These are phyloP conservation scores for Fraxinus pennsylvanica DNA, from an alignment of 257 asterid genomes.

Conservation along the genomic window DNA sequence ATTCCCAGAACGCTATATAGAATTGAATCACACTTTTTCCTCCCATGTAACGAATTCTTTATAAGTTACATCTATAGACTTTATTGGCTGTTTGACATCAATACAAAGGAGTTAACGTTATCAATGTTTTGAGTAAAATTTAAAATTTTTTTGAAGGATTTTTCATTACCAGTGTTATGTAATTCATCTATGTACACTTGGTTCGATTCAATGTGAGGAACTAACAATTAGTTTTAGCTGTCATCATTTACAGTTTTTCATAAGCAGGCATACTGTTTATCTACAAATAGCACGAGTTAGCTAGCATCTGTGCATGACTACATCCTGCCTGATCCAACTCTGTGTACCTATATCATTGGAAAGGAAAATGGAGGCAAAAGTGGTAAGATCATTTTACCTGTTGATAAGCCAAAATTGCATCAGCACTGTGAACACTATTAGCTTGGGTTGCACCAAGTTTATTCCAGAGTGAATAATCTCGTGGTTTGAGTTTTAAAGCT, in stretches of 20 bases:
- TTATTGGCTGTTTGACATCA: slow-evolving; percentile 4
- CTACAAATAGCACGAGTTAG: not conserved
- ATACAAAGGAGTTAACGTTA: not conserved
- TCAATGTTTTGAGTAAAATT: not conserved
- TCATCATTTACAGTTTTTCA: slow-evolving; percentile 11
- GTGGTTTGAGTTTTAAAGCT: slow-evolving; percentile 89
- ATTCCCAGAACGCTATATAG: not conserved
- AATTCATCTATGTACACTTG: not conserved
- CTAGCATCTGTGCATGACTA: not conserved
- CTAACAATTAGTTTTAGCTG: slow-evolving; percentile 2
- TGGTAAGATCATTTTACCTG: slow-evolving; percentile 48
- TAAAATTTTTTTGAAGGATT: slow-evolving; percentile 1
- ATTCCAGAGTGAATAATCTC: slow-evolving; percentile 98
- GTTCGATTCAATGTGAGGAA: slow-evolving; percentile 15
- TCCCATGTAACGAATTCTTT: not conserved
- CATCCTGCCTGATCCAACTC: slow-evolving; percentile 16
- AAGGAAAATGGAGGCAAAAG: slow-evolving; percentile 1
- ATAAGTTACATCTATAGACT: not conserved
- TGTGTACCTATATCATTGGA: not conserved
- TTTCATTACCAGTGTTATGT: not conserved
- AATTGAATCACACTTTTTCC: not conserved
- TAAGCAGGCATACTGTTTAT: slow-evolving; percentile 1
- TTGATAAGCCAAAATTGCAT: slow-evolving; percentile 94
- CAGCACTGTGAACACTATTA: slow-evolving; percentile 93
- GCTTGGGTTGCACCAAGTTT: slow-evolving; percentile 99